Conservation (phyloP, 768 basidiomycete genomes). For the Suillus variegatus region DNA sequence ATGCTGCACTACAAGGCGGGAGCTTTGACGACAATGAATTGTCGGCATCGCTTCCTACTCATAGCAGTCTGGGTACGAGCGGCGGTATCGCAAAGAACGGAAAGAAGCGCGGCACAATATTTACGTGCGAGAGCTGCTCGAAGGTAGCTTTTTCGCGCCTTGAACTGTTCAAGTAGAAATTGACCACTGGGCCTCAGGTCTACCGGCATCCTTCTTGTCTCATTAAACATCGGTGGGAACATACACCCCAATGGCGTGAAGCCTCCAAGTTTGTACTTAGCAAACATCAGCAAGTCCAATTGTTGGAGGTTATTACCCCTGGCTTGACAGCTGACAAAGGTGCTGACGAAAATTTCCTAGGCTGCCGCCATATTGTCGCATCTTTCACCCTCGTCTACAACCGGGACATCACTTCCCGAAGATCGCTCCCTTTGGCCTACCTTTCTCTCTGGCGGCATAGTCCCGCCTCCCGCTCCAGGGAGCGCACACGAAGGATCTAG, state of each 20-base stretch:
- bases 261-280: conserved; percentile 87
- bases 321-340: neutral
- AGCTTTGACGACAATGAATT: conserved; percentile 21
- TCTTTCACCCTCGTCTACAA: conserved; percentile 62
- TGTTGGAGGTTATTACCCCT: conserved; percentile 70
- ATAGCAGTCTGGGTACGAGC: conserved; percentile 12
- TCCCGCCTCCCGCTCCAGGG: conserved; percentile 50
- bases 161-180: conserved; percentile 1
- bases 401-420: conserved; percentile 82
- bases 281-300: conserved; percentile 97
- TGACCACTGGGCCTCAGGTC: conserved; percentile 45
- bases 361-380: conserved; percentile 95
- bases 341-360: conserved; percentile 36
- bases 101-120: conserved; percentile 84
- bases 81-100: conserved; percentile 37
- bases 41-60: conserved; percentile 14
- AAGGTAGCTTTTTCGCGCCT: conserved; percentile 55
- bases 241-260: conserved; percentile 94
- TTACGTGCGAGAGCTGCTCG: conserved; percentile 91
- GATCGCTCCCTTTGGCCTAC: conserved; percentile 93
- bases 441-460: conserved; percentile 69
- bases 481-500: conserved; percentile 22
- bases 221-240: conserved; percentile 98
- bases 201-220: conserved; percentile 93
- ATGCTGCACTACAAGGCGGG: conserved; percentile 11